These are phyloP conservation scores for Fusarium sp. DNA, from an alignment of 2,329 filamentous ascomycete genomes.

Conservation along the genomic window DNA sequence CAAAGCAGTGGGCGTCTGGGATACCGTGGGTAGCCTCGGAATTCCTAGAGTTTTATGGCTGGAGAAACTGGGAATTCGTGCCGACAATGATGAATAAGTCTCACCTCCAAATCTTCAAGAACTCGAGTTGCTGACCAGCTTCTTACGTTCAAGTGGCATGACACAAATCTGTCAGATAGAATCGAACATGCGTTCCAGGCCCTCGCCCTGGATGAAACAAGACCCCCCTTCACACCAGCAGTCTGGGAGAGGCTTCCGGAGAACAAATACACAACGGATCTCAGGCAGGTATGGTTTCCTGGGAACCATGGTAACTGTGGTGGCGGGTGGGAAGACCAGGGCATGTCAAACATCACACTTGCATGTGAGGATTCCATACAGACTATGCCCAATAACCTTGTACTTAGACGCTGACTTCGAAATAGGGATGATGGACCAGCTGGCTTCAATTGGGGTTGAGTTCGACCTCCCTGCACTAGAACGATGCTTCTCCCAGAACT, in stretches of 20 bases:
- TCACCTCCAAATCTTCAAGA: neutral
- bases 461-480: slow-evolving; percentile 55
- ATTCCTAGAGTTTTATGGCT: slow-evolving; percentile 58
- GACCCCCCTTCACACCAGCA: slow-evolving; percentile 63
- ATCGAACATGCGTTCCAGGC: slow-evolving; percentile 69
- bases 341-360: slow-evolving; percentile 52
- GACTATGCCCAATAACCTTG: neutral
- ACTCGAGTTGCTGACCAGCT: slow-evolving; percentile 43
- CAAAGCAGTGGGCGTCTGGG: slow-evolving; percentile 58
- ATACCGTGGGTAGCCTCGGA: slow-evolving; percentile 55
- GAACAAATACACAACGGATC: slow-evolving; percentile 52
- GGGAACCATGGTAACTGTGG: slow-evolving; percentile 77
- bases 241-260: slow-evolving; percentile 60
- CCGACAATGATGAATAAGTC: slow-evolving; percentile 58
- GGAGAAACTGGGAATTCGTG: slow-evolving; percentile 57
- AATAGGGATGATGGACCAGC: slow-evolving; percentile 66
- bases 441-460: slow-evolving; percentile 61
- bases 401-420: neutral
- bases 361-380: slow-evolving; percentile 47
- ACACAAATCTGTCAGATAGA: slow-evolving; percentile 61
- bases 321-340: slow-evolving; percentile 69
- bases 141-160: slow-evolving; percentile 60
- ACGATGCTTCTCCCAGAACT: slow-evolving; percentile 51
- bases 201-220: slow-evolving; percentile 65
- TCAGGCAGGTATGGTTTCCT: slow-evolving; percentile 71